phyloP scores from a whole-genome alignment of 179 eudicot species.

The Pouteria campechiana region DNA sequence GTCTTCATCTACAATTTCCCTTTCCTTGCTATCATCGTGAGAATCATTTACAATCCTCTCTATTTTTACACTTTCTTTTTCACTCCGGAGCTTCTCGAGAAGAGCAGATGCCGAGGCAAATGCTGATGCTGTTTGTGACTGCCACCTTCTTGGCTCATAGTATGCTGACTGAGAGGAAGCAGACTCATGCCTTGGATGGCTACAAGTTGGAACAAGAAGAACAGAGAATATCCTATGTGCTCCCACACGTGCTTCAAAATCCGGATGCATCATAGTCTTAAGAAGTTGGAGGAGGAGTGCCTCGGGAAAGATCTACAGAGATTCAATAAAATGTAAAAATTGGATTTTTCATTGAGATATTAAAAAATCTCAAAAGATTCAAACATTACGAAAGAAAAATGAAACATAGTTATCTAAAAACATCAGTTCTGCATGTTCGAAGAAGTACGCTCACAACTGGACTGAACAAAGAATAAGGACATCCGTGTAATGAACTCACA shows the following conservation, averaged over 20 bases:
- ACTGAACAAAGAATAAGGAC: no score
- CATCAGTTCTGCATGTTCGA: no score
- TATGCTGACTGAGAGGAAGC: slow-evolving; percentile 15
- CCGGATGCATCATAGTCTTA: slow-evolving; percentile 80
- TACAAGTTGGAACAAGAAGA: slow-evolving; percentile 51
- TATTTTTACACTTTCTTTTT: slow-evolving; percentile 28
- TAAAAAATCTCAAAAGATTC: no score
- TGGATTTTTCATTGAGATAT: no score
- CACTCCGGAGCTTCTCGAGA: slow-evolving; percentile 76
- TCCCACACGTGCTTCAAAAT: slow-evolving; percentile 69
- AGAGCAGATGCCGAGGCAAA: slow-evolving; percentile 67
- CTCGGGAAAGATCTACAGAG: slow-evolving; percentile 73
- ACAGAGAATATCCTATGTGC: slow-evolving; percentile 74
- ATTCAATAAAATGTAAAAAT: no score
- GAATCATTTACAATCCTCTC: slow-evolving; percentile 23
- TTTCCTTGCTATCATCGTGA: slow-evolving; percentile 36
- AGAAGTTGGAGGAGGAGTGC: slow-evolving; percentile 76
- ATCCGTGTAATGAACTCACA: no score
- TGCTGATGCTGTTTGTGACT: slow-evolving; percentile 40
- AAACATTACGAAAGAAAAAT: no score
- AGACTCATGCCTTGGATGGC: slow-evolving; percentile 22
- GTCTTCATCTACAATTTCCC: slow-evolving; percentile 43
- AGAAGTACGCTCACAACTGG: no score
- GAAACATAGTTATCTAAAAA: no score
- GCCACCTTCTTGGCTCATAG: slow-evolving; percentile 38